phyloP scores from a whole-genome alignment of 192 early-diverging fungal species.

The Tieghemiomyces parasiticus region DNA sequence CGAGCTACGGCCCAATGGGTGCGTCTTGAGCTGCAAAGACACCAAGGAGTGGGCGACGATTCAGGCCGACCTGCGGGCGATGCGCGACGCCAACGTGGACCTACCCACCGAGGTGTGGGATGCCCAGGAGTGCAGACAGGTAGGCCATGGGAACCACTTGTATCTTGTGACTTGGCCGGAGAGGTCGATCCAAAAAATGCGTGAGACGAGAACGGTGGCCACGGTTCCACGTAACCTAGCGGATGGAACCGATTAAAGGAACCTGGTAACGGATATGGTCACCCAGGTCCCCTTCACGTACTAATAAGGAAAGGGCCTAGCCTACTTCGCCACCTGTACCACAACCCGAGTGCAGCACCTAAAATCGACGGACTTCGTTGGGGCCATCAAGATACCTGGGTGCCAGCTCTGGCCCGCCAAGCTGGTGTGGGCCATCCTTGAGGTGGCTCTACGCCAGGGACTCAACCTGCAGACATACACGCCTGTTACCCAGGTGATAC shows the following conservation, averaged over 20 bases:
- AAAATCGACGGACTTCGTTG: not conserved
- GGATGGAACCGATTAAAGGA: too few relatives aligned
- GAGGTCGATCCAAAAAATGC: too few relatives aligned
- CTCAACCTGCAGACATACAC: conserved; percentile 14
- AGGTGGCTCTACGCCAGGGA: not conserved
- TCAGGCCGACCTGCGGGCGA: conserved; percentile 1
- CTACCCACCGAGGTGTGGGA: conserved; percentile 2
- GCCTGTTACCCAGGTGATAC: conserved; percentile 9
- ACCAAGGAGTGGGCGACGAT: not conserved
- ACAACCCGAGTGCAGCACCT: too few relatives aligned
- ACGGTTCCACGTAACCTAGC: too few relatives aligned
- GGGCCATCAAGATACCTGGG: not conserved
- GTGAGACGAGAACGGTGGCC: too few relatives aligned
- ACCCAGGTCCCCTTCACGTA: too few relatives aligned
- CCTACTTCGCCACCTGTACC: too few relatives aligned
- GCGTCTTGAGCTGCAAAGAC: not conserved
- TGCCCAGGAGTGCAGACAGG: not conserved
- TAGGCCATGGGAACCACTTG: not conserved
- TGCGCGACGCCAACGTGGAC: not conserved
- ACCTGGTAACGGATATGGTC: too few relatives aligned
- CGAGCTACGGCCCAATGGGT: not conserved
- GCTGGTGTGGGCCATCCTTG: conserved; percentile 5
- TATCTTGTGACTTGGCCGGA: too few relatives aligned
- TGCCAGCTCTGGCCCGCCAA: conserved; percentile 9
- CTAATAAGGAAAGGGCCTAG: too few relatives aligned